Evolutionary conservation across 2,329 filamentous ascomycete genomes (phyloP).

Genomic region (Penicillium sp.): DNA sequence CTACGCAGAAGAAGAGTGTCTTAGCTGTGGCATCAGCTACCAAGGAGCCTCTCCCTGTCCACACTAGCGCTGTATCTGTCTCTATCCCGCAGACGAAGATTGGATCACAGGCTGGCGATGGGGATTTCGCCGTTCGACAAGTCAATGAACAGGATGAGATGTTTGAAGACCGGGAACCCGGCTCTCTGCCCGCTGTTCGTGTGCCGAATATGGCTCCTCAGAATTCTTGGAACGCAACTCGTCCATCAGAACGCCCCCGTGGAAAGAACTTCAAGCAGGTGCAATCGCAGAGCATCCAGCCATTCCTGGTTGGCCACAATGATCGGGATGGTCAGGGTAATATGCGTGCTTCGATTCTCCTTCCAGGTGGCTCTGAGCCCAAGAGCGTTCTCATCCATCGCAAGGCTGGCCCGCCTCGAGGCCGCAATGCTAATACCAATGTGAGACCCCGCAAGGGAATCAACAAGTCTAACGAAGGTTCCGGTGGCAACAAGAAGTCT

Average conservation of each 20-base stretch:
- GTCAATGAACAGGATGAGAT: slow-evolving; percentile 77
- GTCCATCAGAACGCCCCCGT: slow-evolving; percentile 32
- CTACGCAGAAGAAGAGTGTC: slow-evolving; percentile 50
- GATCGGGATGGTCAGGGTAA: slow-evolving; percentile 40
- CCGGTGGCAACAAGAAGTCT: slow-evolving; percentile 28
- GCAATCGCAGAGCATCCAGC: slow-evolving; percentile 50
- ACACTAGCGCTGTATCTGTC: slow-evolving; percentile 62
- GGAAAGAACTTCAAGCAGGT: slow-evolving; percentile 55
- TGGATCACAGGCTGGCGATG: slow-evolving; percentile 39
- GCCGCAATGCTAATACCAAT: slow-evolving; percentile 23
- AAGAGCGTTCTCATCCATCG: slow-evolving; percentile 43
- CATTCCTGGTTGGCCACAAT: slow-evolving; percentile 40
- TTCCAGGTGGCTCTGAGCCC: slow-evolving; percentile 46
- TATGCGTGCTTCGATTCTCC: slow-evolving; percentile 43
- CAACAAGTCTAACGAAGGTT: slow-evolving; percentile 32
- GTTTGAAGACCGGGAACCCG: slow-evolving; percentile 78
- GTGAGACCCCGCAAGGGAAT: slow-evolving; percentile 9
- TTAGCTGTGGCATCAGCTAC: slow-evolving; percentile 66
- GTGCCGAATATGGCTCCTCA: slow-evolving; percentile 63
- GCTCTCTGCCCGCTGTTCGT: slow-evolving; percentile 68
- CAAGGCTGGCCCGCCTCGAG: slow-evolving; percentile 29
- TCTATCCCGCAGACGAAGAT: slow-evolving; percentile 57
- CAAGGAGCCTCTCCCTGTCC: slow-evolving; percentile 63
- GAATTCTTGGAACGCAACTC: slow-evolving; percentile 59
- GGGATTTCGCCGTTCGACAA: slow-evolving; percentile 58